Percentiles rank a stretch among this genome's conserved stretches.
phyloP scores from a whole-genome alignment of 2,329 filamentous ascomycete species.

The Aspergillus tubingensis region DNA sequence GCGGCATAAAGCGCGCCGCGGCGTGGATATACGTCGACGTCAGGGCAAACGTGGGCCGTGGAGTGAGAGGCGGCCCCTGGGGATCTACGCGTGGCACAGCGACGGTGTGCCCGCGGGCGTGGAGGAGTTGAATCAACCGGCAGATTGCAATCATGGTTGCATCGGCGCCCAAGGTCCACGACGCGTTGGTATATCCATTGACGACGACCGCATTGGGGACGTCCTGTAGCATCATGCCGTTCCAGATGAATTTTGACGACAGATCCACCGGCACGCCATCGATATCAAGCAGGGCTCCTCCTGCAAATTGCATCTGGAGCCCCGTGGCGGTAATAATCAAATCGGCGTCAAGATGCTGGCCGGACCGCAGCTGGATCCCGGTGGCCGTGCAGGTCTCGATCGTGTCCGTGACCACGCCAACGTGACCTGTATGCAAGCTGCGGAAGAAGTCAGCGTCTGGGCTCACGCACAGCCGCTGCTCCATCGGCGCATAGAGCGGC shows the following conservation, averaged over 20 bases:
- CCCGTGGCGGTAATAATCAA: slow-evolving; percentile 41
- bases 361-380: slow-evolving; percentile 48
- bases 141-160: slow-evolving; percentile 27
- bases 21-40: no score
- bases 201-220: slow-evolving; percentile 35
- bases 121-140: slow-evolving; percentile 25
- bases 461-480: slow-evolving; percentile 70
- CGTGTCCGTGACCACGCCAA: slow-evolving; percentile 41
- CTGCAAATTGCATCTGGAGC: slow-evolving; percentile 32
- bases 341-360: slow-evolving; percentile 31
- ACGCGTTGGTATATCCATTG: slow-evolving; percentile 34
- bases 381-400: slow-evolving; percentile 50
- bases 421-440: slow-evolving; percentile 37
- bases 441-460: slow-evolving; percentile 59
- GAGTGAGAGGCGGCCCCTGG: no score
- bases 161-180: slow-evolving; percentile 40
- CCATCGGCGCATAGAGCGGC: slow-evolving; percentile 63
- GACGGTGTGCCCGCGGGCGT: no score
- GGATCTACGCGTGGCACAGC: no score
- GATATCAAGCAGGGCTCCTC: slow-evolving; percentile 25
- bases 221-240: slow-evolving; percentile 36
- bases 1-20: no score
- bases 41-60: no score
- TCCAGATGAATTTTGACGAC: slow-evolving; percentile 34
- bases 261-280: slow-evolving; percentile 26